Percentiles rank a stretch among this genome's conserved stretches.
These are phyloP conservation scores for Scedosporium apiospermum DNA, from an alignment of 2,329 filamentous ascomycete genomes.

Conservation along the genomic window DNA sequence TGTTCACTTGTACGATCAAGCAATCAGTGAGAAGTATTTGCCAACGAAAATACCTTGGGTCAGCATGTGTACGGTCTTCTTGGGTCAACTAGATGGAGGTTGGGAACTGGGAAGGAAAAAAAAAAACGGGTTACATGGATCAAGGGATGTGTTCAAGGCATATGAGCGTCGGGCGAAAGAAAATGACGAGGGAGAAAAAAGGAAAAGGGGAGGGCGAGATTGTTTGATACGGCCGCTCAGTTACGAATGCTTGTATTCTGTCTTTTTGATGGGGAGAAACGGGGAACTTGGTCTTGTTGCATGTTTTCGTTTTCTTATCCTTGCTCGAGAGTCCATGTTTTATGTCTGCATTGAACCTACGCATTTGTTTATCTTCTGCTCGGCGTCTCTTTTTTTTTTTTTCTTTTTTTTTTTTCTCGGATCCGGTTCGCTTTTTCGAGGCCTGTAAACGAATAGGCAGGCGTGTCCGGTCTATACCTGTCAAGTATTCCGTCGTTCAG, in stretches of 20 bases:
- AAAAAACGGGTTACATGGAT: not conserved
- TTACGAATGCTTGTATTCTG: constrained; percentile 7
- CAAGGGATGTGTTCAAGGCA: not conserved
- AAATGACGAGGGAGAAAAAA: constrained; percentile 9
- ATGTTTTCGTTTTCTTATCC: not conserved
- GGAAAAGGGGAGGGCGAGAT: constrained; percentile 4
- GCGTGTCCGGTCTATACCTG: too few relatives aligned
- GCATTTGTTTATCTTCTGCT: not conserved
- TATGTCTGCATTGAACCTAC: not conserved
- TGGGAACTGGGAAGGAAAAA: constrained; percentile 2
- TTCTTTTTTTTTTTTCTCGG: not conserved
- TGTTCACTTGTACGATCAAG: constrained; percentile 14
- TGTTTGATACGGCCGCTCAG: not conserved
- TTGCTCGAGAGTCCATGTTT: not conserved
- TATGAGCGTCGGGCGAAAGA: constrained; percentile 1
- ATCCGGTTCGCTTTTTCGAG: not conserved
- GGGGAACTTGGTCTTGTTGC: constrained; percentile 5
- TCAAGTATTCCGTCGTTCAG: too few relatives aligned
- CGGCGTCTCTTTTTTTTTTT: not conserved
- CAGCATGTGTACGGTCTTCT: constrained; percentile 4
- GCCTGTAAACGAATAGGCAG: too few relatives aligned
- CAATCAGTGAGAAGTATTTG: constrained; percentile 12
- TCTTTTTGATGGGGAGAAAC: constrained; percentile 10
- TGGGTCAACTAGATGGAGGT: constrained; percentile 5
- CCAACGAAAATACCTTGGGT: constrained; percentile 12